These are phyloP conservation scores for Boletus sp. DNA, from an alignment of 768 basidiomycete species.

Conservation along the genomic window DNA sequence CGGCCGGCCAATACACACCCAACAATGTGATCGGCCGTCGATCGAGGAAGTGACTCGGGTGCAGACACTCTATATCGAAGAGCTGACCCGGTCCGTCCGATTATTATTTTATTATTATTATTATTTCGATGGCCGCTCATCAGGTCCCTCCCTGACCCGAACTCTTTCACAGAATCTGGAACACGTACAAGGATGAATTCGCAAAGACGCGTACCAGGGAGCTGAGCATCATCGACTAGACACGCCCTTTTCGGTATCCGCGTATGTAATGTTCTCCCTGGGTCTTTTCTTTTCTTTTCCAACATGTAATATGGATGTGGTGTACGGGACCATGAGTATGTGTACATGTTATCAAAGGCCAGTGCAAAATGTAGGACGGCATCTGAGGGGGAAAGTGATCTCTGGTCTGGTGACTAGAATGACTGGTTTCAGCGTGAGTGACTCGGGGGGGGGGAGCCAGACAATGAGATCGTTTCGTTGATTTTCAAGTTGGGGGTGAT, in stretches of 20 bases:
- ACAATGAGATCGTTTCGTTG: too few species aligned
- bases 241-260: not conserved
- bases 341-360: not conserved
- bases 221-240: conserved; percentile 71
- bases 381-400: too few species aligned
- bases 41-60: conserved; percentile 73
- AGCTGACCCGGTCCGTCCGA: conserved; percentile 74
- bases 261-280: not conserved
- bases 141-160: conserved; percentile 3
- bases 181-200: conserved; percentile 92
- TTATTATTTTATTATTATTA: too few species aligned
- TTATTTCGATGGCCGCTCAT: not conserved
- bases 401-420: not conserved
- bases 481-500: too few species aligned
- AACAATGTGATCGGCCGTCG: conserved; percentile 75
- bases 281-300: not conserved
- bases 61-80: conserved; percentile 87
- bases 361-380: not conserved
- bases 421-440: too few species aligned
- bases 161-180: conserved; percentile 71
- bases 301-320: not conserved
- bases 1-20: conserved; percentile 82
- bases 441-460: too few species aligned
- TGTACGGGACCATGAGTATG: not conserved
- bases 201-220: conserved; percentile 78